phyloP scores from a whole-genome alignment of 371 early-diverging fungal genomes.

The Dinochytrium kinnereticum region DNA sequence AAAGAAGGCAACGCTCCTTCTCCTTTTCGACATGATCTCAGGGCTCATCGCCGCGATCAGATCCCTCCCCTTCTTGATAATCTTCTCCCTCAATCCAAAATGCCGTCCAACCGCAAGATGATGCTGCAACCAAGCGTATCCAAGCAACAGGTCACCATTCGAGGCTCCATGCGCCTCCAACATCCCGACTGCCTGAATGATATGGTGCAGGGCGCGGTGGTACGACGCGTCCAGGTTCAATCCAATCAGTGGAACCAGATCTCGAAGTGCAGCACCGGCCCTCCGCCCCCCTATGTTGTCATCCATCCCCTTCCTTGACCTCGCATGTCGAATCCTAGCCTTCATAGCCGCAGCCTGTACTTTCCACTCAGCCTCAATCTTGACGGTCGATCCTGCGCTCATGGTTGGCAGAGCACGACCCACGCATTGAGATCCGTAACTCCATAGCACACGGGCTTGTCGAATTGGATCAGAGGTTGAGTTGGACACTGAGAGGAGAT shows the following conservation, averaged over 20 bases:
- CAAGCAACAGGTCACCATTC: not conserved
- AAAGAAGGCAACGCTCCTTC: conserved; percentile 8
- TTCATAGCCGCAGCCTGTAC: conserved; percentile 9
- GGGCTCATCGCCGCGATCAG: conserved; percentile 8
- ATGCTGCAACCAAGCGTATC: conserved; percentile 18
- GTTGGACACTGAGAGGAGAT: not conserved
- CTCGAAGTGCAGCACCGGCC: not conserved
- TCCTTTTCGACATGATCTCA: conserved; percentile 7
- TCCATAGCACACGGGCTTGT: not conserved
- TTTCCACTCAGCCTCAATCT: conserved; percentile 4
- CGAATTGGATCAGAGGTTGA: not conserved
- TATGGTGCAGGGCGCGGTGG: conserved; percentile 6
- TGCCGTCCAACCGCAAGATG: conserved; percentile 14
- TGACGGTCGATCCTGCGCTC: not conserved
- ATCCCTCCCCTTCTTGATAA: conserved; percentile 21
- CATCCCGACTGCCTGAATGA: conserved; percentile 17
- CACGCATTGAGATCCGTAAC: not conserved
- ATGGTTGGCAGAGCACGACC: not conserved
- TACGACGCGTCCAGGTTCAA: conserved; percentile 11
- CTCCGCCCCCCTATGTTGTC: not conserved
- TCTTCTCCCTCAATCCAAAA: conserved; percentile 15
- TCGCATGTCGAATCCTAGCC: not conserved
- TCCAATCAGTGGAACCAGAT: conserved; percentile 1
- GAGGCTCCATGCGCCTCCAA: conserved; percentile 17
- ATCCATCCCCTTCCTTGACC: not conserved